Evolutionary conservation across 2,329 filamentous ascomycete genomes (phyloP), one percentile per base, ranked within the genome.

Genomic region (Trichoderma koningii): DNA sequence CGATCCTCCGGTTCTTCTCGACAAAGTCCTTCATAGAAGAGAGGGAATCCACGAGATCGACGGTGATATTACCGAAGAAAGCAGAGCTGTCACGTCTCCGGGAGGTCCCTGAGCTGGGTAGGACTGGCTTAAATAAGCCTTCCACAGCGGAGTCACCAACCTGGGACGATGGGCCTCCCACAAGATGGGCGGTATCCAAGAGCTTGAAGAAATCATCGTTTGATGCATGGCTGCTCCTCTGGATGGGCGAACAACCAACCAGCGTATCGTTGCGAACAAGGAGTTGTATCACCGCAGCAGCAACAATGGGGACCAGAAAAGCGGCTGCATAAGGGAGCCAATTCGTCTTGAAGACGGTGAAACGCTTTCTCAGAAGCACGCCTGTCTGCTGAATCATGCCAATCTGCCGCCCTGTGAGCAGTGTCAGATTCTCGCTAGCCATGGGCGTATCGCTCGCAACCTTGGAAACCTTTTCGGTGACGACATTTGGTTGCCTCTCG

Each of bases 221-320:
- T 42, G 57, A 65, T 21, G 61, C 50, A 17, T 63, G 55, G 42
- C 65, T 65, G 45, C 68, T 66, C 41, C 66, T 63, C 0, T 69
- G 55, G 1, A 30, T 65, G 12, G 70, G 70, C 44, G 79, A 77
- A 71, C 87, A 89, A 1, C 77, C 77, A 1, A 73, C 77, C 0
- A 79, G 78, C 3, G 75, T 70, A 68, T 86, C 87, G 50, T 80
- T 77, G 34, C 83, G 82, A 6, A 96, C 76, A 69, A 93, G 92
- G 1, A 93, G 78, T 3, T 89, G 90, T 0, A 91, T 88, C 9
- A 94, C 77, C 0, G 89, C 90, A 19, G 90, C 88, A 2, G 90
- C 89, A 61, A 91, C 81, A 65, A 96, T 84, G 0, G 92, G 92
- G 15, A 95, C 85, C 0, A 92, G 70, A n/a, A 94, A 80, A 1